Base-by-base conservation (phyloP, 2,329 filamentous ascomycete genomes). In the Claviceps cyperi region DNA sequence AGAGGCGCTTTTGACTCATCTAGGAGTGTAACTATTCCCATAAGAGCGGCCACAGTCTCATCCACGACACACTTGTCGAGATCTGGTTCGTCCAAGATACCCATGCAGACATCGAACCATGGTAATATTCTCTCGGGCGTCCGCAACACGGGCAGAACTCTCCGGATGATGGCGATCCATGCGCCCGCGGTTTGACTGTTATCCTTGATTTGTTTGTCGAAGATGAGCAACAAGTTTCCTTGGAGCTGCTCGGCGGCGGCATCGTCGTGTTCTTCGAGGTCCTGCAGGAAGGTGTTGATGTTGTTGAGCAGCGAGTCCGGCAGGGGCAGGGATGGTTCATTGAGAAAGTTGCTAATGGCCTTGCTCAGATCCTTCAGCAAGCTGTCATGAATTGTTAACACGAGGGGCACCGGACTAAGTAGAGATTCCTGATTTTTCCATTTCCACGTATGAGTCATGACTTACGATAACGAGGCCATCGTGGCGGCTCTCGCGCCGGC, bases 201-300 rank as follows among this genome's bases (percentile, higher is more conserved):
- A 36, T 74, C 73, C 22, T 72, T 71, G 52, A 90, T 77, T 55
- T 78, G 71, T 59, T 76, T 80, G 51, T 81, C 73, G 67, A 83
- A 88, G 49, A 86, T 73, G 22, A 72, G 66, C 40, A 83, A 68
- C 7, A 92, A 73, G 57, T 89, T 85, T 40, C 88, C 84, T 54
- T 88, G 80, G 47, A 89, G 72, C 51, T 81, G 79, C 56, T 86
- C 83, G n/a, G 80, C 75, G 40, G 80, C 74, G 50, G 73, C 67
- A 48, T 87, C 83, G 58, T 90, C 85, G 55, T 78, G 75, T 56
- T 77, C 76, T 50, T 77, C 69, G 61, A 86, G 80, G 58, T 80
- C 81, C 44, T 81, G 76, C 47, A 87, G 71, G 65, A 87, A 91
- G 52, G 69, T 70, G 50, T 81, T 73, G 54, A 90, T 80, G 48